Evolutionary conservation across 2,329 filamentous ascomycete species (phyloP).

Genomic region (Ceratocystis cubensis): DNA sequence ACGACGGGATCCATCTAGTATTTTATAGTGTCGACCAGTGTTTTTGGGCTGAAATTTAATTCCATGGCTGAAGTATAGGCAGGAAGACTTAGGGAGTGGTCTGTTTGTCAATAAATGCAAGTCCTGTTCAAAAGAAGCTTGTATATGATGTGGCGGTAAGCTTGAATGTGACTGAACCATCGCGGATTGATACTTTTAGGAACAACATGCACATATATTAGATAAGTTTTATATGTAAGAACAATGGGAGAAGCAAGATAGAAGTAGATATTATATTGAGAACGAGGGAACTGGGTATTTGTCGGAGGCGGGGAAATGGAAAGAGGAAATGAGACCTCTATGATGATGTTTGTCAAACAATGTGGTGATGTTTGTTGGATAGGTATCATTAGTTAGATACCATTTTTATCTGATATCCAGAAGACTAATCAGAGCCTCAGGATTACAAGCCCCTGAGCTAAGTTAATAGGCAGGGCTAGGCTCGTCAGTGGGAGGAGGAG

Average conservation of each 20-base stretch:
- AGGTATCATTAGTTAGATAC: neutral
- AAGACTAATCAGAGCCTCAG: neutral
- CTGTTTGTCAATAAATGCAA: neutral
- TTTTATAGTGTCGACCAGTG: neutral
- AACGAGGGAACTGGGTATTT: neutral
- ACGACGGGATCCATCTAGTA: constrained; percentile 22
- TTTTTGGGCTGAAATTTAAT: neutral
- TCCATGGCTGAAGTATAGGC: neutral
- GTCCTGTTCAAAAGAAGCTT: neutral
- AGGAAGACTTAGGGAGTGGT: neutral
- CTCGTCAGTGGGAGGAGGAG: too few relatives aligned
- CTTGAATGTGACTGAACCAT: neutral
- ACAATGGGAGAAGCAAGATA: neutral
- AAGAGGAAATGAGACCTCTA: neutral
- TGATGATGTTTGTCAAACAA: neutral
- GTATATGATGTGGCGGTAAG: too few relatives aligned
- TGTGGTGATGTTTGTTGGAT: neutral
- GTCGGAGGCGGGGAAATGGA: neutral
- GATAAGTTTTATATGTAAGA: neutral
- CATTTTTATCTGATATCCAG: neutral
- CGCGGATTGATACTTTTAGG: neutral
- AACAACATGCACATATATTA: neutral
- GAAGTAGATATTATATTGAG: neutral
- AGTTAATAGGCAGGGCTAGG: neutral
- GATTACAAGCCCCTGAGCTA: neutral